Evolutionary conservation across 2,329 filamentous ascomycete species (phyloP), one percentile per base, ranked within the genome.

Genomic region (Berkeleyomyces rouxiae): DNA sequence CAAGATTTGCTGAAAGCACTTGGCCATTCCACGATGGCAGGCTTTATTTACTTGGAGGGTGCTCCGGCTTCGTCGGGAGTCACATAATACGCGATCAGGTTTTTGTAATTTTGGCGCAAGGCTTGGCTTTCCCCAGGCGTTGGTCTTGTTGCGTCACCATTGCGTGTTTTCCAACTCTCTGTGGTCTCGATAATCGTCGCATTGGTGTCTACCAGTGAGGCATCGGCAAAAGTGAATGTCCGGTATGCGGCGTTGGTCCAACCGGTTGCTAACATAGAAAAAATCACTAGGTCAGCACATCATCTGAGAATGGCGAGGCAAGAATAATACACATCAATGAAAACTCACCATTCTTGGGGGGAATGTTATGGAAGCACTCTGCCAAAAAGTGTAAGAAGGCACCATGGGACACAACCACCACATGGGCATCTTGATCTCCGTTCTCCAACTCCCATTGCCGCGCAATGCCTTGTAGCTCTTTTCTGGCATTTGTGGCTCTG

Each of bases 371-470:
- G 82, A 85, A 95, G 69, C 95, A 90, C 67, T 90, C 82, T 0
- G 88, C 93, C 66, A 96, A 75, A 69, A 89, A 95, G 71, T 96
- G 90, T 68, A 95, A 71, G 68, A 91, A 87, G 0, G 87, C 88
- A 1, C 90, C 90, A 69, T 95, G 90, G 2, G 88, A 86, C 6
- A 95, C 88, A 1, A 90, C 78, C 0, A 86, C 82, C 37, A 95
- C 81, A 67, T 92, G 81, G 3, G 75, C 76, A 68, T 87, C 83
- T 4, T 70, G 69, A 1, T 69, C 74, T 1, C 71, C 71, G 39
- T 62, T 57, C 37, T 69, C 68, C 77, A 72, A 43, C 75, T 78
- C 53, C 75, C 75, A 13, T 72, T 71, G 1, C 76, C 81, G 65
- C 78, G 74, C 61, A 60, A 75, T 69, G 49, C 78, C 74, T 13